Evolutionary conservation across 352 stramenopile species (phyloP).

Genomic region (Globisporangium ultimum): DNA sequence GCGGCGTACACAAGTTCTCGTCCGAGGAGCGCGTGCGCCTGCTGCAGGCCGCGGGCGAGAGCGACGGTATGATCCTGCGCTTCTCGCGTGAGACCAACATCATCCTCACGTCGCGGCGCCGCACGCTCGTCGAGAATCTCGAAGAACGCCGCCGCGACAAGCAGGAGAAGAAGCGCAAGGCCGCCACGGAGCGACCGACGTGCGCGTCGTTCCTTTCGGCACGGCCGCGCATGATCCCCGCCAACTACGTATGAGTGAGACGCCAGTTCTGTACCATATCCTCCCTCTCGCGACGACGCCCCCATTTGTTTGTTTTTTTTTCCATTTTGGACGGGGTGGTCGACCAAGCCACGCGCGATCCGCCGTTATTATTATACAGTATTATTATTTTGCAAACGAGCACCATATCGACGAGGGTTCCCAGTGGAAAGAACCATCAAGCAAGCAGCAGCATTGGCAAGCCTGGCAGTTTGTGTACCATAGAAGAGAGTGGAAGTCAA

Average conservation of each 20-base stretch:
- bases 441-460: not conserved
- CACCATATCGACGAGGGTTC: constrained; percentile 1
- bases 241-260: constrained; percentile 37
- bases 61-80: constrained; percentile 62
- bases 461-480: no score
- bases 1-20: constrained; percentile 50
- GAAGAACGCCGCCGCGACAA: constrained; percentile 20
- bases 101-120: constrained; percentile 51
- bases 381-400: constrained; percentile 12
- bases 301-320: no score
- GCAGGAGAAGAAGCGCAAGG: constrained; percentile 39
- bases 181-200: constrained; percentile 18
- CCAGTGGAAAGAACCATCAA: not conserved
- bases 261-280: no score
- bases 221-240: constrained; percentile 40
- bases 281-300: no score
- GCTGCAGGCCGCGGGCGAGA: constrained; percentile 45
- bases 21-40: constrained; percentile 45
- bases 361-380: constrained; percentile 9
- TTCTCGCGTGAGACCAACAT: constrained; percentile 65
- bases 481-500: no score
- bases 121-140: constrained; percentile 39
- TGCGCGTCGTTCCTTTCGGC: constrained; percentile 27
- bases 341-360: not conserved
- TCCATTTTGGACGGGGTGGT: not conserved